Conservation (phyloP, 352 stramenopile genomes). For the Globisporangium nodosum region DNA sequence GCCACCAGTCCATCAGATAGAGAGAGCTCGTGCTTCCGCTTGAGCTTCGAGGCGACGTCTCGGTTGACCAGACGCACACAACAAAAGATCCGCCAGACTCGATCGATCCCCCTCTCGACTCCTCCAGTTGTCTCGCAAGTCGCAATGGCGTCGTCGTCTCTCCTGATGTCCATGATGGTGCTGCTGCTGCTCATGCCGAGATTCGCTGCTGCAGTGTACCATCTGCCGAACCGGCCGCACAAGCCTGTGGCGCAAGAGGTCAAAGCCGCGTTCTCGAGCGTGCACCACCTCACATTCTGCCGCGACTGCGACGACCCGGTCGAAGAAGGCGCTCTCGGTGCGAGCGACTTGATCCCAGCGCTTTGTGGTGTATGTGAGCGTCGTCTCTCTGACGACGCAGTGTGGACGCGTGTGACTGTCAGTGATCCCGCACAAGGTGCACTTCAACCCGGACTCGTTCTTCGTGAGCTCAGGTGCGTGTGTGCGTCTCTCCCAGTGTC, state of each 20-base stretch:
- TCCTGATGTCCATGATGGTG: neutral
- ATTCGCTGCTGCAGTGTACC: neutral
- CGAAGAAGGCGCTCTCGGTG: conserved; percentile 16
- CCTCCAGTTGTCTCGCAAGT: no score
- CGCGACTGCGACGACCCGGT: conserved; percentile 17
- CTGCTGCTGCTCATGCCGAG: neutral
- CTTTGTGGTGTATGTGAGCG: neutral
- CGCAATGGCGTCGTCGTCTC: no score
- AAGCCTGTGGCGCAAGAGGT: conserved; percentile 6
- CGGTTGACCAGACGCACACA: no score
- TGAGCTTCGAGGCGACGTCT: no score
- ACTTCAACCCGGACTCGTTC: conserved; percentile 3
- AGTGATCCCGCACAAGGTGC: conserved; percentile 5
- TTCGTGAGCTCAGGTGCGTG: conserved; percentile 6
- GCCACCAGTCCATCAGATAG: neutral
- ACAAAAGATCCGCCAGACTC: no score
- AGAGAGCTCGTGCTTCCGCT: neutral
- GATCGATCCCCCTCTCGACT: no score
- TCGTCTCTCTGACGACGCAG: neutral
- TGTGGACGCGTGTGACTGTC: no score
- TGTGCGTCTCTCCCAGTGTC: no score
- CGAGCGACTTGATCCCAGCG: no score
- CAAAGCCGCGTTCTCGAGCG: conserved; percentile 14
- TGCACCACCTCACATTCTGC: conserved; percentile 22
- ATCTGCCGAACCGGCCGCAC: neutral